These are phyloP conservation scores for Volutella citrinella DNA, from an alignment of 2,329 filamentous ascomycete species.

Conservation along the genomic window DNA sequence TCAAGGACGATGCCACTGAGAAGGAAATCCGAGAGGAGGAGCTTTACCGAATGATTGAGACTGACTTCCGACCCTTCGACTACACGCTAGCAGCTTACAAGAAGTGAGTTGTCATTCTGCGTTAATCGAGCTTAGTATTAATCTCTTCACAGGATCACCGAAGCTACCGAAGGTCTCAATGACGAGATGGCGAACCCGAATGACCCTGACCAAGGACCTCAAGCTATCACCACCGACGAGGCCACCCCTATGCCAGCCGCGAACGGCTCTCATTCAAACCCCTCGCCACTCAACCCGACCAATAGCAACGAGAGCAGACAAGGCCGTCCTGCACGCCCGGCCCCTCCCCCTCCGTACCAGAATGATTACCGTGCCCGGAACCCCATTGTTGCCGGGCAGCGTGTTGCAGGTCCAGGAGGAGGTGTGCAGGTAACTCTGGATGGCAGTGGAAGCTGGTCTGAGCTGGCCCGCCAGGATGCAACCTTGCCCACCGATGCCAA, in stretches of 20 bases:
- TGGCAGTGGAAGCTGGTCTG: conserved; percentile 85
- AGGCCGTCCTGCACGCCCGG: conserved; percentile 23
- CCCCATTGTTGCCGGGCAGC: conserved; percentile 58
- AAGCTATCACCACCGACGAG: conserved; percentile 52
- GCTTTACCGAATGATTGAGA: conserved; percentile 90
- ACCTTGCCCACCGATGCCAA: conserved; percentile 68
- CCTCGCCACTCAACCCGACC: conserved; percentile 23
- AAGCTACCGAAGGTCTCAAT: conserved; percentile 18
- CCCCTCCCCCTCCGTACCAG: conserved; percentile 46
- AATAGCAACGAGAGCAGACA: conserved; percentile 24
- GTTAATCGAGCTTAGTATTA: conserved; percentile 9
- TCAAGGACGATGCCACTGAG: conserved; percentile 91
- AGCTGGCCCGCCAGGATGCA: conserved; percentile 79
- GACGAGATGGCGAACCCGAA: conserved; percentile 9
- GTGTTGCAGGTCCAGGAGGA: conserved; percentile 74
- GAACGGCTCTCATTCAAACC: conserved; percentile 23
- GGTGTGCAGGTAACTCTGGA: conserved; percentile 91
- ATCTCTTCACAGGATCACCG: conserved; percentile 36
- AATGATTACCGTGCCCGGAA: conserved; percentile 45
- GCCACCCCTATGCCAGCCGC: conserved; percentile 38
- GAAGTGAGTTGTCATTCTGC: conserved; percentile 49
- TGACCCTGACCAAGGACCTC: conserved; percentile 28
- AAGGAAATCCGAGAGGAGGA: conserved; percentile 95
- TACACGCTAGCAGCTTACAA: conserved; percentile 82
- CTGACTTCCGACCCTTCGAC: conserved; percentile 90